Evolutionary conservation across 768 basidiomycete species (phyloP).

Genomic region (Lepiota brunneoincarnata): DNA sequence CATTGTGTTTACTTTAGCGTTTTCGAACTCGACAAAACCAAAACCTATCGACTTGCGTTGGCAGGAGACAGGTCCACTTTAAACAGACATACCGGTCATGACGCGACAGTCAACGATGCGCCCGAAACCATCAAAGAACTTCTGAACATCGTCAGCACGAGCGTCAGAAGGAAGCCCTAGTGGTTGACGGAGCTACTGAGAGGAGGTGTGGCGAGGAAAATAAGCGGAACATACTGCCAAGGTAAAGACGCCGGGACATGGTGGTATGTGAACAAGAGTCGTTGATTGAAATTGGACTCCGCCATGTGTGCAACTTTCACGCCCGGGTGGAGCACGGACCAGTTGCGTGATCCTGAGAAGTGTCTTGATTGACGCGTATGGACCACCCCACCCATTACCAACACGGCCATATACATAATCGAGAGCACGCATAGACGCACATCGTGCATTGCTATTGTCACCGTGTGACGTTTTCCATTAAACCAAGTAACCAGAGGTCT

Average conservation of each 20-base stretch:
- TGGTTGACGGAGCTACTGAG: conserved; percentile 1
- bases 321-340: conserved; percentile 42
- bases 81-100: conserved; percentile 73
- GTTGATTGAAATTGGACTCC: conserved; percentile 33
- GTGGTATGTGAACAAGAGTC: conserved; percentile 36
- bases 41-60: conserved; percentile 55
- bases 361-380: conserved; percentile 1
- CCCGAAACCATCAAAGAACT: conserved; percentile 90
- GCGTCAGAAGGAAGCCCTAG: conserved; percentile 81
- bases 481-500: too few species aligned
- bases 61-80: neutral
- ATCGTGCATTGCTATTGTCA: too few species aligned
- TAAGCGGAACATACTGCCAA: conserved; percentile 60
- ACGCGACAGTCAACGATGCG: conserved; percentile 88
- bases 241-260: conserved; percentile 85
- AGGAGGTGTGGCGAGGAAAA: neutral
- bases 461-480: too few species aligned
- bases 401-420: too few species aligned
- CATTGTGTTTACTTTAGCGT: conserved; percentile 51
- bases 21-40: conserved; percentile 97
- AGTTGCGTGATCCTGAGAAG: conserved; percentile 18
- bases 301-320: neutral
- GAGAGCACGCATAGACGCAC: too few species aligned
- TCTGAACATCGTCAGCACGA: conserved; percentile 79
- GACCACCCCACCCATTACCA: too few species aligned